phyloP scores from a whole-genome alignment of 371 early-diverging fungal species.

The Actinomortierella wolfii region DNA sequence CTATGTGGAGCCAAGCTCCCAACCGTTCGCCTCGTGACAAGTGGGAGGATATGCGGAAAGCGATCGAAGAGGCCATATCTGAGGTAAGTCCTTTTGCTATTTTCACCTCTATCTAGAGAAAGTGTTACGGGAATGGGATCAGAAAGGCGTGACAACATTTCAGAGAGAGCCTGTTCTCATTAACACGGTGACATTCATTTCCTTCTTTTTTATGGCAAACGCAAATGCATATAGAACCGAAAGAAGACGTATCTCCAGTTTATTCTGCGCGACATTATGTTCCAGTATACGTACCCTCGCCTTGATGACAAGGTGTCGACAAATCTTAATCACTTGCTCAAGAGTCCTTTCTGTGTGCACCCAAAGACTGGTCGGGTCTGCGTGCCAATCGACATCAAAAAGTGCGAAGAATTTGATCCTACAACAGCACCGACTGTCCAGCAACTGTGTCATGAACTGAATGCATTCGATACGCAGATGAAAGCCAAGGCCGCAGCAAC shows the following conservation, averaged over 20 bases:
- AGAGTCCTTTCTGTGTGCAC: constrained; percentile 99
- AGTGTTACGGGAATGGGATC: too few species aligned
- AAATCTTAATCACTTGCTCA: constrained; percentile 95
- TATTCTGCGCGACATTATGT: constrained; percentile 71
- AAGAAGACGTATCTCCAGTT: constrained; percentile 9
- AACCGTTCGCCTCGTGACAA: constrained; percentile 54
- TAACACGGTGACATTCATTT: constrained; percentile 2
- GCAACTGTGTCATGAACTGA: constrained; percentile 64
- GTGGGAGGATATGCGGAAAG: constrained; percentile 59
- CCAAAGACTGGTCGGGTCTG: constrained; percentile 95
- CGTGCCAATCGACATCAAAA: constrained; percentile 82
- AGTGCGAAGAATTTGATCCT: constrained; percentile 86
- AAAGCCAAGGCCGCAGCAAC: constrained; percentile 14
- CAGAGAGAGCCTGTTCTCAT: too few species aligned
- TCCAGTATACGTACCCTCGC: constrained; percentile 92
- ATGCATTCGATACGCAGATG: constrained; percentile 51
- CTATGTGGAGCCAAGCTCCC: constrained; percentile 55
- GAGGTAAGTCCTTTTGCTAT: constrained; percentile 2
- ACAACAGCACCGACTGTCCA: constrained; percentile 74
- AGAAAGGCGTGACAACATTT: too few species aligned
- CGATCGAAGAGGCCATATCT: constrained; percentile 21
- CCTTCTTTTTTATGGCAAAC: constrained; percentile 2
- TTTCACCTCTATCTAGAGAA: too few species aligned
- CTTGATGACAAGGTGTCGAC: constrained; percentile 95
- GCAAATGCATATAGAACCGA: constrained; percentile 6